Evolutionary conservation across 805 yeast genomes (phyloP).

Genomic region (Lipomyces yamanashiensis): DNA sequence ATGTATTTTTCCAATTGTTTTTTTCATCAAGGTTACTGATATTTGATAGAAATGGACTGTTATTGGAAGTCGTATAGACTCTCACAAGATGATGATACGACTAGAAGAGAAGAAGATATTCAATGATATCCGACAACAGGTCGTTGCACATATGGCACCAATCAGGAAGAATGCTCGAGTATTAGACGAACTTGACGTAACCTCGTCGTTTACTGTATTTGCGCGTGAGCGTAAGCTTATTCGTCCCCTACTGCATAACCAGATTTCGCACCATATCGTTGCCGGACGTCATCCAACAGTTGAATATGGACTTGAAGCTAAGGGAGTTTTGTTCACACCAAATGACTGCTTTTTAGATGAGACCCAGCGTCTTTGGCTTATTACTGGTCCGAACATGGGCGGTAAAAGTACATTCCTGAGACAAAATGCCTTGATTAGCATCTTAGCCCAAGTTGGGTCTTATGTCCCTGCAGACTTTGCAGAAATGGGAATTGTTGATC

Average conservation of each 20-base stretch:
- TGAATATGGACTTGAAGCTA: slow-evolving; percentile 65
- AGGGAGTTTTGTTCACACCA: slow-evolving; percentile 56
- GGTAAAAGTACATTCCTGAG: slow-evolving; percentile 79
- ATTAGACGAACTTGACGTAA: slow-evolving; percentile 72
- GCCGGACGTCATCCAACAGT: slow-evolving; percentile 87
- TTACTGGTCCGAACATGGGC: slow-evolving; percentile 58
- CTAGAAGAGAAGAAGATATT: slow-evolving; percentile 45
- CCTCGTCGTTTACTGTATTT: slow-evolving; percentile 70
- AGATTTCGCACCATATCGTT: slow-evolving; percentile 46
- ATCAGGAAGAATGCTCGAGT: slow-evolving; percentile 57
- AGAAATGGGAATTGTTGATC: slow-evolving; percentile 72
- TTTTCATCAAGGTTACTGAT: neutral
- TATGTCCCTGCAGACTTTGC: slow-evolving; percentile 72
- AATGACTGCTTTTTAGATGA: slow-evolving; percentile 48
- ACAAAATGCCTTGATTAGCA: slow-evolving; percentile 70
- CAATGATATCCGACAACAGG: slow-evolving; percentile 23
- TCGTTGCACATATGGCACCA: slow-evolving; percentile 19
- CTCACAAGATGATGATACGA: slow-evolving; percentile 54
- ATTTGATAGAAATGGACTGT: slow-evolving; percentile 50
- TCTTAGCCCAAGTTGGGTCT: slow-evolving; percentile 75
- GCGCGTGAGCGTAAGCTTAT: slow-evolving; percentile 70
- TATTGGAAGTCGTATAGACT: slow-evolving; percentile 56
- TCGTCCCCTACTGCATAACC: slow-evolving; percentile 64
- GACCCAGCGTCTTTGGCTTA: slow-evolving; percentile 33
- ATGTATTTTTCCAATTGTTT: neutral